Percentiles rank a stretch among this genome's conserved stretches.
phyloP scores from a whole-genome alignment of 2,329 filamentous ascomycete genomes.

The Ambrosiella beaveri region DNA sequence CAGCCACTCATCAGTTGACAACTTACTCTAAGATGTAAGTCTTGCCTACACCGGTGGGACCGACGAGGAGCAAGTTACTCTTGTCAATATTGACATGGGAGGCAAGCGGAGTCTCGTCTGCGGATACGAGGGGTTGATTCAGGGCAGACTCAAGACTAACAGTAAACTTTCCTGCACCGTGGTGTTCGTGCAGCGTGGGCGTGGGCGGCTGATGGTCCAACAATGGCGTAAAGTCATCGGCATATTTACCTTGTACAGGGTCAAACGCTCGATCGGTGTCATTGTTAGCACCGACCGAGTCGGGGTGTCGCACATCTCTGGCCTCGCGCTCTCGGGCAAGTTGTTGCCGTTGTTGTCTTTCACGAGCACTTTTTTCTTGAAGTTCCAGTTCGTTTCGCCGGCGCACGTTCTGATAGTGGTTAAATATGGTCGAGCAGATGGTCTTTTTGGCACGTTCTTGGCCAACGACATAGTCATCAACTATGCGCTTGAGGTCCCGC shows the following conservation, averaged over 20 bases:
- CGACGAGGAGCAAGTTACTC: slow-evolving; percentile 80
- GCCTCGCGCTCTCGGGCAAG: slow-evolving; percentile 49
- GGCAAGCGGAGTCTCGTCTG: slow-evolving; percentile 28
- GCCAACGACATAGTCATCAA: slow-evolving; percentile 92
- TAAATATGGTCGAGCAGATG: slow-evolving; percentile 83
- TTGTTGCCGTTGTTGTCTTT: slow-evolving; percentile 54
- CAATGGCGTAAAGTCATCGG: slow-evolving; percentile 16
- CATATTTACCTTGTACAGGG: slow-evolving; percentile 4
- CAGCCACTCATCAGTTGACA: background rate
- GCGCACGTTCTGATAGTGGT: slow-evolving; percentile 82
- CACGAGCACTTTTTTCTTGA: slow-evolving; percentile 34
- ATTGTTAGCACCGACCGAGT: slow-evolving; percentile 10
- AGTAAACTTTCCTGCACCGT: background rate
- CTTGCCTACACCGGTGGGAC: slow-evolving; percentile 89
- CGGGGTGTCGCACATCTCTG: slow-evolving; percentile 14
- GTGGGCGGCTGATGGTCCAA: slow-evolving; percentile 12
- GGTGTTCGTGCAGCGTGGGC: background rate
- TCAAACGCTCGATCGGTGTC: slow-evolving; percentile 11
- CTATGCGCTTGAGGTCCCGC: slow-evolving; percentile 63
- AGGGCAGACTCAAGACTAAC: slow-evolving; percentile 9
- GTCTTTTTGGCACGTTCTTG: slow-evolving; percentile 91
- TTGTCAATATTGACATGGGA: slow-evolving; percentile 66
- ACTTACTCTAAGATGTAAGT: slow-evolving; percentile 68
- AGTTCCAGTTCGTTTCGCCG: slow-evolving; percentile 65
- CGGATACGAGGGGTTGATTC: slow-evolving; percentile 29